Evolutionary conservation across 352 stramenopile species (phyloP).

Genomic region (Phytophthora vignae): DNA sequence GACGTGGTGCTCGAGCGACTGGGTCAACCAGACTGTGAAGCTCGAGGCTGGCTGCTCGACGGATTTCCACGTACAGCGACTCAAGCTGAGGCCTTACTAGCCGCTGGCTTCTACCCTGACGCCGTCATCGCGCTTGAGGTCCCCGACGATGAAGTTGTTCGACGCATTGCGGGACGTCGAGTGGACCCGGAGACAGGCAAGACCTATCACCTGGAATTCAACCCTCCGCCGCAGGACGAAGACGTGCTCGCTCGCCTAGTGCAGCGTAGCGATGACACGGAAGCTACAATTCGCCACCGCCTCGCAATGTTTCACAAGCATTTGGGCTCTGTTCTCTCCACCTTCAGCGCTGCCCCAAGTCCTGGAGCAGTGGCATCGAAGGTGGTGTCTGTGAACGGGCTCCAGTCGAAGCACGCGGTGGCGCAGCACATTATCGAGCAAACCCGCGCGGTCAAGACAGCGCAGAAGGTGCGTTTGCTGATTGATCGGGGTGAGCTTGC

Average conservation of each 20-base stretch:
- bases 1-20: constrained; percentile 81
- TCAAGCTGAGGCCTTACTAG: constrained; percentile 88
- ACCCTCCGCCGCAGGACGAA: constrained; percentile 87
- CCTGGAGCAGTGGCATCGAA: constrained; percentile 24
- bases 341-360: constrained; percentile 34
- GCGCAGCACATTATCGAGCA: constrained; percentile 47
- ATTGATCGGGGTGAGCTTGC: constrained; percentile 63
- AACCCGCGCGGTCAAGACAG: constrained; percentile 46
- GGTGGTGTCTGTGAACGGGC: constrained; percentile 53
- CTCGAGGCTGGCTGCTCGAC: constrained; percentile 93
- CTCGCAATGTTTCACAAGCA: constrained; percentile 90
- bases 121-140: constrained; percentile 94
- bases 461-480: constrained; percentile 51
- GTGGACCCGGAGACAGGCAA: constrained; percentile 95
- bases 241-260: constrained; percentile 71
- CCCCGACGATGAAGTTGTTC: constrained; percentile 95
- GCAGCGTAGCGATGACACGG: constrained; percentile 94
- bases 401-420: constrained; percentile 55
- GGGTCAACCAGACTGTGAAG: constrained; percentile 80
- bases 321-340: constrained; percentile 56
- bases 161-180: constrained; percentile 95
- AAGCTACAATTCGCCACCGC: constrained; percentile 91
- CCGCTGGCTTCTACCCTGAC: constrained; percentile 88
- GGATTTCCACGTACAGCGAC: constrained; percentile 92
- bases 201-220: constrained; percentile 98